Evolutionary conservation across 768 basidiomycete species (phyloP), one percentile per base, ranked within the genome.

Genomic region (Cystofilobasidium macerans): DNA sequence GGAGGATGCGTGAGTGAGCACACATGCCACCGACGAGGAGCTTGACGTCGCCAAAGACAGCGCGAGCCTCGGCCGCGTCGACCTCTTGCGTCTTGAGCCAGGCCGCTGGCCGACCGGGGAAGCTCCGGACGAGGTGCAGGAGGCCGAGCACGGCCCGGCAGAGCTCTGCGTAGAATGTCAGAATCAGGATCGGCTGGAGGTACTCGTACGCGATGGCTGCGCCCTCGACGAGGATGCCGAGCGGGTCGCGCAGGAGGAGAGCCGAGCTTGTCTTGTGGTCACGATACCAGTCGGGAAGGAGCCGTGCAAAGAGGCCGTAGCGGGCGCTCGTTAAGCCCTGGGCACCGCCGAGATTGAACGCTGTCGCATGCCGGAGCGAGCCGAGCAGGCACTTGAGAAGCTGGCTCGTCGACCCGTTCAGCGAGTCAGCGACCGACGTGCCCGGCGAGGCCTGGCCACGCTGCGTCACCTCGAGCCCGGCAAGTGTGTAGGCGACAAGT

Each of bases 251-350:
- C 3, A 89, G 82, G 18, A 98, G 83, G 0, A 97, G 78, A 0
- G 93, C 92, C 62, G 86, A 86, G 0, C 88, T 86, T 69, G 88
- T 86, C 2, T 88, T 85, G 5, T 85, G 87, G 65, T 90, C 79
- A 0, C 89, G 86, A 30, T 88, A 91, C 89, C 90, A 93, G 76
- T 94, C 91, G 0, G 92, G 90, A 38, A 94, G 74, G 30, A 95
- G 77, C 22, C 92, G 83, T 71, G 93, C 93, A 77, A 94, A 85
- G 71, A 95, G 67, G 32, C 67, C 67, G 48, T 68, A 68, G 8
- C 67, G 60, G 12, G 62, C 57, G 14, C 36, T 54, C 40, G 58
- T 43, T 12, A 68, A 48, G 26, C 67, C 67, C 8, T 45, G 40
- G 0, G 36, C 18, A 9, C 67, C 67, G 9, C 67, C 67, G 12